Evolutionary conservation across 805 yeast species (phyloP), one percentile per base, ranked within the genome.

Genomic region (Pichia manshurica): DNA sequence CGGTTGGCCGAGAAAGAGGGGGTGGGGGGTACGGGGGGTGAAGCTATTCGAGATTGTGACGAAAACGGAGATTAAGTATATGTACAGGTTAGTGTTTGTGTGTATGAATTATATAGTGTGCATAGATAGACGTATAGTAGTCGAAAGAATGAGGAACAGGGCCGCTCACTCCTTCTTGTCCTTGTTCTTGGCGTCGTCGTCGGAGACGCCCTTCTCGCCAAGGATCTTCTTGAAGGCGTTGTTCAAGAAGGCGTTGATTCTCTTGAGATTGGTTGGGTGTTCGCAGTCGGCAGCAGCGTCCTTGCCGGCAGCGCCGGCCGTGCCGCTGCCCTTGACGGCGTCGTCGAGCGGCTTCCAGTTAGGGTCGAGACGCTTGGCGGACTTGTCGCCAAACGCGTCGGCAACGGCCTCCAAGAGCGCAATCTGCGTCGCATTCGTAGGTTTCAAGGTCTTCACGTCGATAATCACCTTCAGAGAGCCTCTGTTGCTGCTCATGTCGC

Each of bases 321-420:
- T 16, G 4, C 20, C 34, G 9, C 25, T 35, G n/a, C 38, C 48
- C 15, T 50, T 52, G n/a, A 49, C 45, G 2, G 54, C 46, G 19
- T 54, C 52, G n/a, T 62, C 66, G 38, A 66, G 53, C 16, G 70
- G 69, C 50, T 64, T 64, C 73, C 72, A 68, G 28, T 66, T 56
- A 22, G 79, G 78, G 59, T 79, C 81, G 12, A 82, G 71, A 53
- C 95, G 72, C 56, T 77, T 84, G 3, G 99, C 99, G 21, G 73
- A 75, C 38, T 72, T 72, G 64, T 93, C 99, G 49, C 85, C 79
- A 42, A 84, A 77, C 2, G 95, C 84, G 61, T 89, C 96, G 1
- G 99, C 99, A 53, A 93, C 74, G 0, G 96, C 96, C 64, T 93
- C 99, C 59, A 95, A 74, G 47, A 93, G 70, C 25, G 95, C 95